Evolutionary conservation across 495 filamentous ascomycete species (phyloP).

Genomic region (Ramalina intermedia): DNA sequence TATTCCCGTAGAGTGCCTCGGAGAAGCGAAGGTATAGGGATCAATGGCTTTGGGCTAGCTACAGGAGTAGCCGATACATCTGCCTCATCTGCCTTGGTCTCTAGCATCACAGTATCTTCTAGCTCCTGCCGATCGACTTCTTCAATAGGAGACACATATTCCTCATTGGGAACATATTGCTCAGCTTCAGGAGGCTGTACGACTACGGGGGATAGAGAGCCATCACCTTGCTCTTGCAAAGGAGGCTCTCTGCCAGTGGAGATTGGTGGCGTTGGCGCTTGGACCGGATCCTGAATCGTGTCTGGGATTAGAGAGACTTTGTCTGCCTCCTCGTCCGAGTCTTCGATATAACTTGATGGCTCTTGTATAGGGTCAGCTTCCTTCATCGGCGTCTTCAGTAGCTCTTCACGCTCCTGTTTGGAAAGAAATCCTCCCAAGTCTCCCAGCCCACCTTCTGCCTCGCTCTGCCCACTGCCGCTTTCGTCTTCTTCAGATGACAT

Average conservation of each 20-base stretch:
- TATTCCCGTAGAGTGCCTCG: conserved; percentile 90
- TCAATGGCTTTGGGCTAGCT: conserved; percentile 35
- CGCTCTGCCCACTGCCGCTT: conserved; percentile 36
- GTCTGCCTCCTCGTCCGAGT: conserved; percentile 25
- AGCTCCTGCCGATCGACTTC: not conserved
- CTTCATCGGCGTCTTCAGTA: conserved; percentile 11
- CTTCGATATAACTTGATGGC: conserved; percentile 12
- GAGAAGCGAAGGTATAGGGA: conserved; percentile 73
- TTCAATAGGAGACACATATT: no score
- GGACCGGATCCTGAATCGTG: conserved; percentile 18
- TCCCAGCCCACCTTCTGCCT: conserved; percentile 35
- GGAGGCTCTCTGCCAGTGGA: conserved; percentile 12
- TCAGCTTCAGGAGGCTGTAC: not conserved
- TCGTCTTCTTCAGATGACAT: conserved; percentile 34
- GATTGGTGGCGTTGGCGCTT: conserved; percentile 11
- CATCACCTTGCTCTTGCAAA: not conserved
- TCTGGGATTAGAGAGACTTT: conserved; percentile 35
- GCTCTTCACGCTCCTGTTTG: conserved; percentile 20
- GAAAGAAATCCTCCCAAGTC: conserved; percentile 44
- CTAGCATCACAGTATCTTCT: not conserved
- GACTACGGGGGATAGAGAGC: not conserved
- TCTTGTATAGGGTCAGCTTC: not conserved
- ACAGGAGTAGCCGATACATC: conserved; percentile 25
- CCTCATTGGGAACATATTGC: no score
- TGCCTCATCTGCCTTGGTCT: conserved; percentile 6